Evolutionary conservation across 2,329 filamentous ascomycete species (phyloP), one percentile per base, ranked within the genome.

Genomic region (Fusarium cyanostomum): DNA sequence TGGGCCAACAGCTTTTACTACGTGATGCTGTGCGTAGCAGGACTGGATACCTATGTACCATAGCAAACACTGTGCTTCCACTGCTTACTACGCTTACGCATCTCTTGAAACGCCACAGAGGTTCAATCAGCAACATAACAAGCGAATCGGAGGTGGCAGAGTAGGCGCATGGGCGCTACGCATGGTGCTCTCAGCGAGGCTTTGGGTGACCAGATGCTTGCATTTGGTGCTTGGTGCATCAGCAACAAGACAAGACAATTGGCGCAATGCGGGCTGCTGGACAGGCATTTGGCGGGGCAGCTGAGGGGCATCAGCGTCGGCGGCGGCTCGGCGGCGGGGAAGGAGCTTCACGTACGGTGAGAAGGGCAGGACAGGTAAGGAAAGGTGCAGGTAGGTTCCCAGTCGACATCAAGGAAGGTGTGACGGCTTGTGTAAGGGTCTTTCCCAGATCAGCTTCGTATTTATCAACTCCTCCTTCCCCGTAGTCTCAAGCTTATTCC

Each of bases 251-350:
- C 56, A 62, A 59, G 54, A 52, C 55, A 52, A 66, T 67, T 66
- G 63, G 64, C 27, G 18, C 50, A 42, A 52, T 52, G 52, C 59
- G 44, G 50, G 34, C 44, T 43, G 48, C 60, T 70, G 57, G 59
- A 52, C 49, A 48, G 35, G 45, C 41, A 64, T 57, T 66, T 61
- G 66, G 69, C 63, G 69, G 69, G 67, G 69, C 69, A 71, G 66
- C 61, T 71, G 69, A 68, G 68, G 69, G 66, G 69, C 62, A 67
- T 59, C 57, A 62, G 59, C 39, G 31, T 59, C 51, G 48, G 57
- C 55, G 42, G 53, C 39, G 33, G 41, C 37, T 44, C 39, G 53
- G 56, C 57, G 60, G 63, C 56, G 63, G 62, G 59, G 64, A 56
- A 62, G 52, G 56, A 70, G 66, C 68, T 69, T 68, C 52, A 71